Conservation (phyloP, 345 rosid genomes). For the Eucalyptus caleyi region DNA sequence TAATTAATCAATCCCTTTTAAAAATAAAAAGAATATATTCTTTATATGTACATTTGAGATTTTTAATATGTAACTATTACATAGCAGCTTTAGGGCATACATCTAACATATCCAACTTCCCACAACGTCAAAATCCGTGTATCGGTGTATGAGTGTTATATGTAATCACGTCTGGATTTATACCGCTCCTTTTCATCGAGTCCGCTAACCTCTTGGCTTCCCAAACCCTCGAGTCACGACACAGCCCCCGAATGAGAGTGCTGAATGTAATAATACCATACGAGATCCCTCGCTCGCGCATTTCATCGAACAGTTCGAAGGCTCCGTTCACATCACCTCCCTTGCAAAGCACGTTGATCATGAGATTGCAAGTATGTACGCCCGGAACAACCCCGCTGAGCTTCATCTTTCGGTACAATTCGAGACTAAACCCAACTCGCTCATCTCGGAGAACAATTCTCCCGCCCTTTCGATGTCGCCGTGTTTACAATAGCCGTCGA, state of each 20-base stretch:
- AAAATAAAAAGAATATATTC: no score
- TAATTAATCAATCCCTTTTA: no score
- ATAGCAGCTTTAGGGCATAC: no score
- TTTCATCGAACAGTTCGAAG: slow-evolving; percentile 60
- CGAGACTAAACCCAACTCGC: slow-evolving; percentile 45
- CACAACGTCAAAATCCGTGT: slow-evolving; percentile 38
- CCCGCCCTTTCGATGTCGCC: slow-evolving; percentile 46
- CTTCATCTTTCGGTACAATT: slow-evolving; percentile 51
- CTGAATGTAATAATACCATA: slow-evolving; percentile 55
- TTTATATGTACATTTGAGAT: no score
- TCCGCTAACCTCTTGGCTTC: slow-evolving; percentile 39
- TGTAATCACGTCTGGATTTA: slow-evolving; percentile 44
- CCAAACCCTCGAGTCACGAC: slow-evolving; percentile 21
- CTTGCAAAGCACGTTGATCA: slow-evolving; percentile 41
- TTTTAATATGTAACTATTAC: no score
- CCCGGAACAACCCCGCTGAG: slow-evolving; percentile 36
- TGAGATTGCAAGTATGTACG: slow-evolving; percentile 46
- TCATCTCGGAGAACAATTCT: slow-evolving; percentile 39
- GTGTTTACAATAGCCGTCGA: slow-evolving; percentile 72
- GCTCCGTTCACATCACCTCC: slow-evolving; percentile 29
- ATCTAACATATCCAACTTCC: slow-evolving; percentile 3
- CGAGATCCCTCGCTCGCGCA: slow-evolving; percentile 48
- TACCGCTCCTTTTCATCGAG: slow-evolving; percentile 34
- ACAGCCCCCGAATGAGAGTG: slow-evolving; percentile 46
- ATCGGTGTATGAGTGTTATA: slow-evolving; percentile 60